phyloP scores from a whole-genome alignment of 306 rosid genomes.

The Lupinus albus region DNA sequence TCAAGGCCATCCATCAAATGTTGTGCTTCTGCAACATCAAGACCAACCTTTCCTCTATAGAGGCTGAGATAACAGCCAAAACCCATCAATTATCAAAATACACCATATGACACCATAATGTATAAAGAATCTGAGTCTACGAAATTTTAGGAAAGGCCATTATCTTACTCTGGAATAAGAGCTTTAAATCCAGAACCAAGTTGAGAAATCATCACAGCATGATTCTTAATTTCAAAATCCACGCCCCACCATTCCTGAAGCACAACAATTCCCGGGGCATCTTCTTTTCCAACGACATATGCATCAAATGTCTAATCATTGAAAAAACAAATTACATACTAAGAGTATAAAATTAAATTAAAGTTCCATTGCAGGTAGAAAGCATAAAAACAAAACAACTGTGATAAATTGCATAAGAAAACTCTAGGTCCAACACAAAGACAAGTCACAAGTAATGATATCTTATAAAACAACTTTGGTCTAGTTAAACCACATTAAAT shows the following conservation, averaged over 20 bases:
- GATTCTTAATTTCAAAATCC: slow-evolving; percentile 83
- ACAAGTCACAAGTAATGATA: background rate
- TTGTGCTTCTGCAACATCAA: slow-evolving; percentile 84
- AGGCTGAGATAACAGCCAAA: slow-evolving; percentile 47
- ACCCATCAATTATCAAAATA: slow-evolving; percentile 14
- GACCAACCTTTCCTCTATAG: slow-evolving; percentile 81
- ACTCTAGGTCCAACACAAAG: slow-evolving; percentile 17
- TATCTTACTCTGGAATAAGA: slow-evolving; percentile 84
- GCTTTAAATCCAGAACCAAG: slow-evolving; percentile 79
- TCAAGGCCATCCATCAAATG: slow-evolving; percentile 84
- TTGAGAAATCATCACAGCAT: slow-evolving; percentile 78
- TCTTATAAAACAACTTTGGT: background rate
- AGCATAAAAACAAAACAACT: slow-evolving; percentile 11
- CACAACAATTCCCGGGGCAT: slow-evolving; percentile 89
- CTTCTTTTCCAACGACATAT: slow-evolving; percentile 76
- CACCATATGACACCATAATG: background rate
- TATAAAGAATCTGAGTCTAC: background rate
- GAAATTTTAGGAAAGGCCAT: background rate
- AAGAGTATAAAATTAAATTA: slow-evolving; percentile 23
- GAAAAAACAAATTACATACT: slow-evolving; percentile 11
- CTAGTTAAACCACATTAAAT: background rate
- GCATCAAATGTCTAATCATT: slow-evolving; percentile 73
- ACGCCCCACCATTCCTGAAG: slow-evolving; percentile 99
- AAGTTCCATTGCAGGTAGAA: slow-evolving; percentile 19
- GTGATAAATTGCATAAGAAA: slow-evolving; percentile 4